Evolutionary conservation across 352 stramenopile species (phyloP), one percentile per base, ranked within the genome.

Genomic region (Aphanomyces invadans): DNA sequence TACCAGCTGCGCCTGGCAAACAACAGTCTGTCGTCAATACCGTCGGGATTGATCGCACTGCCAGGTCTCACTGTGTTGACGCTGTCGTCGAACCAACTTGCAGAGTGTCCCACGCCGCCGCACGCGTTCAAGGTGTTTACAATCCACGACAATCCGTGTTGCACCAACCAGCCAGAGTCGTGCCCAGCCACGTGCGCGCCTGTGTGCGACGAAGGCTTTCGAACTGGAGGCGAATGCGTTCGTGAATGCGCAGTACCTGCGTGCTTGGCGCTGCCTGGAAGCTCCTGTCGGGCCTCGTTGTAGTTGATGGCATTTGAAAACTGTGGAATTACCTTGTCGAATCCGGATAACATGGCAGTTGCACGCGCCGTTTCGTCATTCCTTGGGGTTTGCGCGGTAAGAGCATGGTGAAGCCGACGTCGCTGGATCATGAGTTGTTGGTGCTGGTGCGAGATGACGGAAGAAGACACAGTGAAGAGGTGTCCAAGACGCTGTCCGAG

Each of bases 361-460:
- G 15, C 0, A 17, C 28, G 25, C 19, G 49, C 3, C 4, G 3
- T 57, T 57, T 38, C 23, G 23, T 26, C 49, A 26, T 42, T 60
- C 45, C 29, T 10, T 10, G 21, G 49, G 36, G 9, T 17, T 57
- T 29, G 11, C 11, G 3, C n/a, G 23, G 15, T 63, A 5, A 28
- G 11, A 52, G 9, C 33, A 64, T 64, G 55, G 12, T 38, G 3
- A 64, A 88, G 53, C 69, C 74, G 39, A 80, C 73, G 62, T 52
- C 83, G 17, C 72, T 90, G 19, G 79, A 89, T 48, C 83, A 92
- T 49, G 76, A 92, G 70, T 70, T 90, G 28, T 70, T 88, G 28
- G 66, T 73, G 39, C 74, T 92, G 10, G 80, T 88, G 67, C 79
- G 79, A 19, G 82, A 91, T 33, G 81, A 89, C 38, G 81, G 81